These are phyloP conservation scores for Tulasnella sp. DNA, from an alignment of 768 basidiomycete genomes.

Conservation along the genomic window DNA sequence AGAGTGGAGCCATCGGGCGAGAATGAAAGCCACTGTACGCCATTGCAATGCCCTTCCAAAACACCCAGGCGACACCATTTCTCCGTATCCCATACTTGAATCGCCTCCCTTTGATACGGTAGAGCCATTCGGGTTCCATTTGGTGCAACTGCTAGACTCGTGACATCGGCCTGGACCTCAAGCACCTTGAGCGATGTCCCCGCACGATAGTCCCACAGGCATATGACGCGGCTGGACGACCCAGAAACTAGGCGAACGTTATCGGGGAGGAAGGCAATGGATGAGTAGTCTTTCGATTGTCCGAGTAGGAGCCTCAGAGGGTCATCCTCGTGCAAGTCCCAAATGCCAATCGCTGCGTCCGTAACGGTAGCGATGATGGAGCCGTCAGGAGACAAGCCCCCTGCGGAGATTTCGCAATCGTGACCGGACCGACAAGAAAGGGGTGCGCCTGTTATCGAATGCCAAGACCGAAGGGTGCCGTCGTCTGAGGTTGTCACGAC, in stretches of 20 bases:
- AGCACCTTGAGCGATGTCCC: neutral
- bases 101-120: neutral
- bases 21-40: neutral
- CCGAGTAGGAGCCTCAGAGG: neutral
- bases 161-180: neutral
- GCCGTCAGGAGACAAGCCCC: neutral
- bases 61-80: neutral
- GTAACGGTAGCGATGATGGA: neutral
- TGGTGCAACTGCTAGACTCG: neutral
- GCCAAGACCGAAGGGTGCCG: neutral
- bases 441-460: neutral
- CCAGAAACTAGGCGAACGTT: neutral
- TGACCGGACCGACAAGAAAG: neutral
- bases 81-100: neutral
- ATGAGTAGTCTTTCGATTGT: neutral
- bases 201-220: neutral
- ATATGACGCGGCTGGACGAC: neutral
- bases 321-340: neutral
- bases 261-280: neutral
- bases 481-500: neutral
- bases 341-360: neutral
- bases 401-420: neutral
- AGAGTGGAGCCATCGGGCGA: neutral
- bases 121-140: neutral
- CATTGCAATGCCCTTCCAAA: neutral